Evolutionary conservation across 1,284 basidiomycete species (phyloP).

Genomic region (Pterula multifida): DNA sequence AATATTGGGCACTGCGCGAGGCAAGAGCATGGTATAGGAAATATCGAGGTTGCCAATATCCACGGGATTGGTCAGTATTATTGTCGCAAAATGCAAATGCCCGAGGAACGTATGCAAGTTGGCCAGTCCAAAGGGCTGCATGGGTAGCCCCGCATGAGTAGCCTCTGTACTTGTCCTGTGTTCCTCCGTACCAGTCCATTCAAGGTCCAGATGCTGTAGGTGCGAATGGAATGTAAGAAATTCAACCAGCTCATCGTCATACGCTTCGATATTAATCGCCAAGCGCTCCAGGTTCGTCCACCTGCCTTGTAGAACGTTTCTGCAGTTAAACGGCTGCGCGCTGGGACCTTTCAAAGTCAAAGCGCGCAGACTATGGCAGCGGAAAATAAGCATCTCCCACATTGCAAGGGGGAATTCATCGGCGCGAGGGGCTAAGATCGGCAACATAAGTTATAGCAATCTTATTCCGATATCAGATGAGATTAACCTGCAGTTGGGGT

Average conservation of each 20-base stretch:
- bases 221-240: neutral
- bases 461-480: neutral
- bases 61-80: neutral
- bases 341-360: neutral
- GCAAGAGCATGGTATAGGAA: neutral
- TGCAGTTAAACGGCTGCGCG: neutral
- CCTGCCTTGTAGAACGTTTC: neutral
- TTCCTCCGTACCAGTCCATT: neutral
- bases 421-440: neutral
- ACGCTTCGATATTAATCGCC: neutral
- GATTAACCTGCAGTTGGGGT: neutral
- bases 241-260: neutral
- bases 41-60: neutral
- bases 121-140: neutral
- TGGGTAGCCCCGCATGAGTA: neutral
- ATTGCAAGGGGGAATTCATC: neutral
- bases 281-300: neutral
- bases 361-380: neutral
- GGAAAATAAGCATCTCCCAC: neutral
- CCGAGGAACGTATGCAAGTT: neutral
- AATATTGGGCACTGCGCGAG: neutral
- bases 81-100: neutral
- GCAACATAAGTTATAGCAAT: neutral
- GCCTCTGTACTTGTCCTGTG: slow-evolving; percentile 1
- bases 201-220: neutral